phyloP scores from a whole-genome alignment of 2,329 filamentous ascomycete species.

The Colletotrichum sp. region DNA sequence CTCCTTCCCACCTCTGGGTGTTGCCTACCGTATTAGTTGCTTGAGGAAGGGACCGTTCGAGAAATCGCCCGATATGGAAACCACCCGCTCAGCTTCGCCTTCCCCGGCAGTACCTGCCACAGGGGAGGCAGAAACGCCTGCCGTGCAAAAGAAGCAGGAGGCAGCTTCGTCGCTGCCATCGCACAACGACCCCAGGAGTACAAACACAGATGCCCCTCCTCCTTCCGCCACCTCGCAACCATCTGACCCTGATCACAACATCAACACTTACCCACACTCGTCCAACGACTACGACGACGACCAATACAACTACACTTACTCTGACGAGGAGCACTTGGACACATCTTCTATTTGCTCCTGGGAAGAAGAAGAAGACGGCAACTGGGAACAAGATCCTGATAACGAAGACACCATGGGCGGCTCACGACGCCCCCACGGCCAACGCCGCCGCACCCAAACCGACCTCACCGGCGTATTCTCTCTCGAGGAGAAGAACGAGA shows the following conservation, averaged over 20 bases:
- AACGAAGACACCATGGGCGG: slow-evolving; percentile 10
- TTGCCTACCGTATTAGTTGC: not conserved
- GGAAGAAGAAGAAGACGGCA: slow-evolving; percentile 19
- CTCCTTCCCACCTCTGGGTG: not conserved
- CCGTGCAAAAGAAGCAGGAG: not conserved
- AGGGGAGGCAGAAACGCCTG: not conserved
- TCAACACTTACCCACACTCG: slow-evolving; percentile 6
- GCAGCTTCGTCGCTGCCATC: slow-evolving; percentile 4
- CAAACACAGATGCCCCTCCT: slow-evolving; percentile 15
- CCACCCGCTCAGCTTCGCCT: not conserved
- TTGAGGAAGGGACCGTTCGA: not conserved
- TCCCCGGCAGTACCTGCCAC: slow-evolving; percentile 15
- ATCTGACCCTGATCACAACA: not conserved
- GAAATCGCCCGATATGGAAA: slow-evolving; percentile 12
- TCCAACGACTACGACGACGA: slow-evolving; percentile 12
- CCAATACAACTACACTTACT: slow-evolving; percentile 14
- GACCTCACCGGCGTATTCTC: slow-evolving; percentile 58
- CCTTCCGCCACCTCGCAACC: slow-evolving; percentile 2
- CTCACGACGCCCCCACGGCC: slow-evolving; percentile 12
- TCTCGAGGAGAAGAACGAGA: slow-evolving; percentile 53
- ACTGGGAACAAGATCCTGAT: slow-evolving; percentile 13
- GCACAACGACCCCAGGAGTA: not conserved
- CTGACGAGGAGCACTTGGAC: slow-evolving; percentile 16
- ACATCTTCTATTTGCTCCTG: slow-evolving; percentile 18
- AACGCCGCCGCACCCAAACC: slow-evolving; percentile 29